Evolutionary conservation across 768 basidiomycete species (phyloP).

Genomic region (Boletus rubropictus): DNA sequence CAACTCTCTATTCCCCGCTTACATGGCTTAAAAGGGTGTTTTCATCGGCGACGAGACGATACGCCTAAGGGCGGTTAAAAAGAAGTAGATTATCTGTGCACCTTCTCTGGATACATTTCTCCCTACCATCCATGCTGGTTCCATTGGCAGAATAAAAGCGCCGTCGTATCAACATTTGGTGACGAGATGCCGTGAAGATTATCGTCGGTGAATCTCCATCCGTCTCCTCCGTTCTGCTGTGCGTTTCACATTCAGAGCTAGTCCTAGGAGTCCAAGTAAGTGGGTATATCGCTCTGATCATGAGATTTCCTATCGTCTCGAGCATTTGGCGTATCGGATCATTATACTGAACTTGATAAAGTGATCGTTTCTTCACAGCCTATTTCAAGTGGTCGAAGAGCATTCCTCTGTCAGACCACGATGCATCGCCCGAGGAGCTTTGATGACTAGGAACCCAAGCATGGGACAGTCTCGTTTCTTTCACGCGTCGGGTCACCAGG

Average conservation of each 20-base stretch:
- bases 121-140: background rate
- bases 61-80: constrained; percentile 87
- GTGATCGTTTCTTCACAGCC: background rate
- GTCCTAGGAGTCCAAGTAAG: background rate
- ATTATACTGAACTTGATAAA: too few species aligned
- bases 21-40: constrained; percentile 57
- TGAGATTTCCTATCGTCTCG: background rate
- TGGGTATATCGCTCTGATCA: background rate
- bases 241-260: background rate
- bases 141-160: background rate
- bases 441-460: background rate
- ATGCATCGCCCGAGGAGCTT: too few species aligned
- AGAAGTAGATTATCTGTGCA: constrained; percentile 61
- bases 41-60: constrained; percentile 93
- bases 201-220: background rate
- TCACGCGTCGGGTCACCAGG: background rate
- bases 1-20: background rate
- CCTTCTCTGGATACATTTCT: constrained; percentile 4
- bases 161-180: background rate
- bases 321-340: background rate
- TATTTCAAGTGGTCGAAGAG: background rate
- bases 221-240: too few species aligned
- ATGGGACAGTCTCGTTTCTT: background rate
- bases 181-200: background rate
- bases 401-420: too few species aligned